Evolutionary conservation across 768 basidiomycete species (phyloP), one percentile per base, ranked within the genome.

Genomic region (Boletus rufocinnamomeus): DNA sequence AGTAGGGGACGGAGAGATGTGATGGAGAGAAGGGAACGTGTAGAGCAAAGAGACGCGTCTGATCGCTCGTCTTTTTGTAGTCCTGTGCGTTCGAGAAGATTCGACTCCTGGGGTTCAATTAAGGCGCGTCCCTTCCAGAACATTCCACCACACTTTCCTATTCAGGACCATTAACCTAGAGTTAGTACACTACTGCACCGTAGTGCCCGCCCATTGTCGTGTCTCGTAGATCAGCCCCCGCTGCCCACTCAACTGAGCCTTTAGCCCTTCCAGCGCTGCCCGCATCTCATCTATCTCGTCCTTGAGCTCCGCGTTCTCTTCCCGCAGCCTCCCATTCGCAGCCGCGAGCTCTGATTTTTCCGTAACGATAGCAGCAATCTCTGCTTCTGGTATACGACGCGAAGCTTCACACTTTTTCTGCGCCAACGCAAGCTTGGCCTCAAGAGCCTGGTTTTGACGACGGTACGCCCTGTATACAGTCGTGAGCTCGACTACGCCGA

Each of bases 211-310:
- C 63, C 81, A 81, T 41, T 76, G 71, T 52, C 80, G 76, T 5
- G 81, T 77, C 53, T 83, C 81, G 50, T 79, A 79, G 23, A 84
- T 61, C 43, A 80, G 63, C 4, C 77, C 77, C 5, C 68, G 74
- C 48, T 74, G 73, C 10, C 84, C 84, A 54, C 76, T 81, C 49
- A 81, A 72, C 63, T 85, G 82, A 49, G 77, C 80, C 63, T 82
- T 87, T 65, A 91, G 69, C 23, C 84, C 65, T 64, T 91, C 88
- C 13, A 91, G 77, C 80, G 88, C 89, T 25, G 84, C 86, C 57
- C 79, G 80, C 72, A 91, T 70, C 64, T 90, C 88, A 60, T 91
- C 83, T 41, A 82, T 71, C 61, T 84, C 83, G 25, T 85, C 82
- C 43, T 73, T 68, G 57, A 85, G 63, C 25, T 79, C 78, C 3